Conservation (phyloP, 352 stramenopile genomes). For the Globisporangium abappressorium region DNA sequence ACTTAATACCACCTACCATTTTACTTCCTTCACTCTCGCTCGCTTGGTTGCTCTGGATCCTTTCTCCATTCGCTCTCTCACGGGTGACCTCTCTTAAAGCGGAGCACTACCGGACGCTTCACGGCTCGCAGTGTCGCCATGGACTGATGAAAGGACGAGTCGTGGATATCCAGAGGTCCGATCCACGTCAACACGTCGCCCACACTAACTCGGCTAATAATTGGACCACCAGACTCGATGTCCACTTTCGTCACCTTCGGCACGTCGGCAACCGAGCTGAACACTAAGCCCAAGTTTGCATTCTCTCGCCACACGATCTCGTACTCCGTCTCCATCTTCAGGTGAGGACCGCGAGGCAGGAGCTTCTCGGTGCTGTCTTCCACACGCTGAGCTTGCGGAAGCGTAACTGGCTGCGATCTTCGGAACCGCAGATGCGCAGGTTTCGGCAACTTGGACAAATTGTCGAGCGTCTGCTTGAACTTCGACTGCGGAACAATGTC, state of each 20-base stretch:
- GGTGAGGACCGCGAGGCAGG: constrained; percentile 46
- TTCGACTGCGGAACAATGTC: constrained; percentile 70
- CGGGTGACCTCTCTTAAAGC: constrained; percentile 57
- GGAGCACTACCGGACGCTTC: constrained; percentile 78
- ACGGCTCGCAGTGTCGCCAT: constrained; percentile 81
- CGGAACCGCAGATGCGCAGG: constrained; percentile 67
- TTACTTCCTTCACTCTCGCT: constrained; percentile 5
- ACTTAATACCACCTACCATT: constrained; percentile 20
- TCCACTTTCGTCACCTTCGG: constrained; percentile 84
- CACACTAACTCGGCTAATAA: constrained; percentile 66
- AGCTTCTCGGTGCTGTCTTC: constrained; percentile 43
- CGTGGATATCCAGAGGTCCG: constrained; percentile 70
- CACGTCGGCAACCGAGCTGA: constrained; percentile 74
- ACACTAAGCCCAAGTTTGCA: constrained; percentile 80
- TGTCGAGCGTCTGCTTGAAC: constrained; percentile 78
- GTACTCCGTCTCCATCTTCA: constrained; percentile 70
- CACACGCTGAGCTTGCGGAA: constrained; percentile 15
- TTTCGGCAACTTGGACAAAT: constrained; percentile 68
- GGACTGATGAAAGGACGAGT: constrained; percentile 79
- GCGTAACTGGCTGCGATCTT: constrained; percentile 33
- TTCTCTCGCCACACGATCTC: constrained; percentile 85
- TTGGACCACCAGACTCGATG: constrained; percentile 65
- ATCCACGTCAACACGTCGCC: constrained; percentile 80
- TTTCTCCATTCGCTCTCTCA: background rate
- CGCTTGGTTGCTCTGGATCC: constrained; percentile 11